phyloP scores from a whole-genome alignment of 208 protist species.

The Naegleria fowleri region DNA sequence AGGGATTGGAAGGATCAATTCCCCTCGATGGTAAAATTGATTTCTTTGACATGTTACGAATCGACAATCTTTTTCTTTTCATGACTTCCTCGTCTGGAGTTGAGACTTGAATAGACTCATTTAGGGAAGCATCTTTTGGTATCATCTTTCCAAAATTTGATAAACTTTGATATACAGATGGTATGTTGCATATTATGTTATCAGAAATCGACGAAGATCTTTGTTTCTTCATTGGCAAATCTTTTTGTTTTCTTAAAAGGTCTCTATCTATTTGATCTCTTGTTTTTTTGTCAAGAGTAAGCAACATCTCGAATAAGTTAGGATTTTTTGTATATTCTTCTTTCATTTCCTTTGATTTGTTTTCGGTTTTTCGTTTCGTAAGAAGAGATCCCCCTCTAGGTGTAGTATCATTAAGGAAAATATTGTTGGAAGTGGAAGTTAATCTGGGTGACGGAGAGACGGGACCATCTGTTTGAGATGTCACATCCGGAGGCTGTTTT shows the following conservation, averaged over 20 bases:
- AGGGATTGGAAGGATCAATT: not conserved
- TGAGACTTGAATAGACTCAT: not conserved
- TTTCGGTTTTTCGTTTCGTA: not conserved
- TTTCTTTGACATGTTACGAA: not conserved
- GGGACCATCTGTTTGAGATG: not conserved
- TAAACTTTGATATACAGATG: not conserved
- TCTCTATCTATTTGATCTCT: not conserved
- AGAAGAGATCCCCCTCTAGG: not conserved
- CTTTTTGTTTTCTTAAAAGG: not conserved
- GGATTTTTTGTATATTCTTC: not conserved
- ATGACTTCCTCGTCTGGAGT: not conserved
- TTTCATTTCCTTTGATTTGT: not conserved
- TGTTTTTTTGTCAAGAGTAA: not conserved
- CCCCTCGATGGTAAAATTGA: too few relatives aligned
- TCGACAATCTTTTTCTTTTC: not conserved
- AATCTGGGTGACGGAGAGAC: not conserved
- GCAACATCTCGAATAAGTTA: not conserved
- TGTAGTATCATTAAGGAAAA: not conserved
- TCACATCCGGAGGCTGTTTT: not conserved
- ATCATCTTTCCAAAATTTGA: not conserved
- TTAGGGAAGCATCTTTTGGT: too few relatives aligned
- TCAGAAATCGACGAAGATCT: not conserved
- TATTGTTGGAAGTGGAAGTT: not conserved
- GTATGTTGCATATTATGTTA: not conserved
- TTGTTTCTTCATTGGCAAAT: not conserved